Evolutionary conservation across 441 rosid species (phyloP).

Genomic region (Daphne laureola): DNA sequence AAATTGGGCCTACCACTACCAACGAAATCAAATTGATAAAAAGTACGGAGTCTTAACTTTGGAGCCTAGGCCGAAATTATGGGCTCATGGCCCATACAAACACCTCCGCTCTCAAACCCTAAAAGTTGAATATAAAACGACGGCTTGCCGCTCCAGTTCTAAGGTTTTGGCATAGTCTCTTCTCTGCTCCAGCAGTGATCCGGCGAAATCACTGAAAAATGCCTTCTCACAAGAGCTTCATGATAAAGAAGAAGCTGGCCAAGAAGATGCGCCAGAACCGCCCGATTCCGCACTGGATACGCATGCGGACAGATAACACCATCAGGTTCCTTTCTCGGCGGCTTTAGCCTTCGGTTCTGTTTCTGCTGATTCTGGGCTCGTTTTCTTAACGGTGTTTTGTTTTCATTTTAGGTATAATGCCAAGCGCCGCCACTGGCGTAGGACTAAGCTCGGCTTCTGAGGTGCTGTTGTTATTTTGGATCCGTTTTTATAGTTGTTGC

Average conservation of each 20-base stretch:
- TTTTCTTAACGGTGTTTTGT: neutral
- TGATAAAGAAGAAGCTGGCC: constrained; percentile 75
- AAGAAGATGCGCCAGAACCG: constrained; percentile 94
- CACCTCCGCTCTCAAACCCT: no score
- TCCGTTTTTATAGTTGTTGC: constrained; percentile 1
- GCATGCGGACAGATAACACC: constrained; percentile 79
- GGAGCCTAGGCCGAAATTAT: no score
- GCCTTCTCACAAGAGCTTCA: constrained; percentile 89
- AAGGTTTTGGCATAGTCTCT: no score
- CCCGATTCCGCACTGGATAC: constrained; percentile 92
- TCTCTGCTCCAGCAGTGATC: no score
- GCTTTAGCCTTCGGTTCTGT: no score
- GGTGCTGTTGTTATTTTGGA: constrained; percentile 19
- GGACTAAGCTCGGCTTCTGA: constrained; percentile 93
- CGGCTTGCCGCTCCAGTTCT: no score
- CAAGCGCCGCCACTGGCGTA: constrained; percentile 97
- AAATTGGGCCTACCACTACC: no score
- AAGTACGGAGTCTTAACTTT: no score
- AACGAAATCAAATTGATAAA: no score
- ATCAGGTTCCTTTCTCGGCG: constrained; percentile 35
- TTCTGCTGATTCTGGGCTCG: neutral
- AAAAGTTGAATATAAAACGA: no score
- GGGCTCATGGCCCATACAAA: no score
- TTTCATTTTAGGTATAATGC: constrained; percentile 67
- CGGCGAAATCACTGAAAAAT: constrained; percentile 9